Base-by-base conservation (phyloP, 345 rosid genomes). In the Gossypium rotundifolium region DNA sequence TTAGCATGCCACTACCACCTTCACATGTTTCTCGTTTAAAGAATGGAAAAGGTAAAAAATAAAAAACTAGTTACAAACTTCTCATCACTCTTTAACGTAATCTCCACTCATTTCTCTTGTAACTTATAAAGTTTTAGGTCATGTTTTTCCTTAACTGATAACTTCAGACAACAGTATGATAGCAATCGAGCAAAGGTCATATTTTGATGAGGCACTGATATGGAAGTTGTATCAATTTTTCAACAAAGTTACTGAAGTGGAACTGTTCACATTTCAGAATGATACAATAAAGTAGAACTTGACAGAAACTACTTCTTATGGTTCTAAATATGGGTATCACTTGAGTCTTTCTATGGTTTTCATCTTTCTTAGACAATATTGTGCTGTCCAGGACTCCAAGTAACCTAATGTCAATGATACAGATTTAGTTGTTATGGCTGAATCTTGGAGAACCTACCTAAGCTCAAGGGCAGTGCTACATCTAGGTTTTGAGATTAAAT, bases 371-470 rank as follows among this genome's bases (percentile, higher is more conserved):
- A 46, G 55, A 66, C 48, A 7, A 22, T 8, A 22, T 23, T 22
- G 11, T 66, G 38, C 17, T 45, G 38, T 66, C 33, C 29, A 18
- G 20, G 59, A 53, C 58, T 53, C 7, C 58, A 65, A 44, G 52
- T 20, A 65, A 42, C 52, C 51, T 42, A 65, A 9, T 44, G 20
- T 40, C 29, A 65, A 22, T 44, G 53, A 13, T 44, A 18, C 14
- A 45, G 16, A 11, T 45, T 7, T 45, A 22, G 70, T 45, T 46
- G 71, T 66, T 22, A 66, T 4, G 18, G 12, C 27, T 45, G 38
- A 20, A 14, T 66, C 55, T 66, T 46, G 71, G 71, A 46, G 71
- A 66, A 66, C 55, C 55, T 23, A 66, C 20, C 16, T 46, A 66
- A 66, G 11, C 11, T 22, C 38, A 66, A 20, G 18, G 38, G 33